Evolutionary conservation across 306 rosid species (phyloP), one percentile per base, ranked within the genome.

Genomic region (Begonia masoniana): DNA sequence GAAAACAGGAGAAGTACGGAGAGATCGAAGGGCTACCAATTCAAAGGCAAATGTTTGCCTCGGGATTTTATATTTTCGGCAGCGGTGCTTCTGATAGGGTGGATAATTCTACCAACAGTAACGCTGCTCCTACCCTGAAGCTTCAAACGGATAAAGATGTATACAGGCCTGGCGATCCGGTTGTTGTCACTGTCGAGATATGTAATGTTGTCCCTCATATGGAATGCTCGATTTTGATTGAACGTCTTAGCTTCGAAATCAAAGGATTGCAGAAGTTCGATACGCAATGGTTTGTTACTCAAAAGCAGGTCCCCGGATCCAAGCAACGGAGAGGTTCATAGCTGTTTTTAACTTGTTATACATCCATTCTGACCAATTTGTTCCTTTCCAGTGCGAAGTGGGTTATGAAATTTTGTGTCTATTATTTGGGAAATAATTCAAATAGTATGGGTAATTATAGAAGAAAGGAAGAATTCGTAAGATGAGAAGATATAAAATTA

Each of bases 201-300:
- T 76, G 12, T 51, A 58, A 66, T 47, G 72, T 41, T 65, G 80
- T 52, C 24, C 47, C 58, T 47, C 58, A 51, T 15, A 10, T 19
- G 41, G 63, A 71, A 6, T 76, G 55, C 59, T 79, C 99, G 0
- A 80, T 92, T 54, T 51, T 92, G 74, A 70, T 86, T 52, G 95
- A 92, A 55, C 76, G 83, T 13, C 82, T 92, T 15, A 62, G 88
- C 53, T 92, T 92, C 59, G 99, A 86, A 80, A 74, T 92, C 58
- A 77, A 68, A 52, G 96, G 96, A 11, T 55, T 83, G 60, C 93
- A 79, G 83, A 86, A 86, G 77, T 71, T 83, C 62, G 99, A 92
- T 41, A 54, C 75, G 36, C 99, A 92, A 60, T 92, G 99, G 99
- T 86, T 83, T 57, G 85, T 79, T 48, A 86, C 96, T 17, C 95